A percentile compares a stretch with the other conserved stretches of the same genome.
phyloP scores from a whole-genome alignment of 495 filamentous ascomycete species.

The Penicillium longicatenatum region DNA sequence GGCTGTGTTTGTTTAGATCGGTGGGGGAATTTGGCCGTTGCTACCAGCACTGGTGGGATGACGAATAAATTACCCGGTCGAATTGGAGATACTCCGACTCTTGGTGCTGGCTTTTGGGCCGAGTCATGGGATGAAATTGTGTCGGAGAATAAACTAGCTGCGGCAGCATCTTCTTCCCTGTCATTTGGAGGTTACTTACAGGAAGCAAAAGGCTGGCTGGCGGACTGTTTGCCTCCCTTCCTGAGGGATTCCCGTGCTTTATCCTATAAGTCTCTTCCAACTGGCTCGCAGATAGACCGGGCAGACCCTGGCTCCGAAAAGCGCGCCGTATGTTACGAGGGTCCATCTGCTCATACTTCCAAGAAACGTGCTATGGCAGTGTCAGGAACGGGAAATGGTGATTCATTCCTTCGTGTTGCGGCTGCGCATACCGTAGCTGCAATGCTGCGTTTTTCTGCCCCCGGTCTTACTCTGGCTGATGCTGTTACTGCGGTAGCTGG shows the following conservation, averaged over 20 bases:
- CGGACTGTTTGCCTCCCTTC: conserved; percentile 55
- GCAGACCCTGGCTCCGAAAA: conserved; percentile 1
- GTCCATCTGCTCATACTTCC: conserved; percentile 4
- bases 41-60: conserved; percentile 84
- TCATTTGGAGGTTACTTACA: conserved; percentile 2
- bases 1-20: conserved; percentile 79
- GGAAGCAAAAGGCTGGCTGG: conserved; percentile 26
- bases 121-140: conserved; percentile 67
- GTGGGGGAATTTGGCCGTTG: conserved; percentile 71
- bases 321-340: conserved; percentile 4
- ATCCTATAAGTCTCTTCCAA: conserved; percentile 12
- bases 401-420: conserved; percentile 78
- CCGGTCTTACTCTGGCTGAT: conserved; percentile 34
- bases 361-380: conserved; percentile 60
- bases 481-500: conserved; percentile 69
- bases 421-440: conserved; percentile 73
- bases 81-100: conserved; percentile 84
- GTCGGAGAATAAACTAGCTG: not conserved
- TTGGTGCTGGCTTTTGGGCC: conserved; percentile 89
- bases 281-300: not conserved
- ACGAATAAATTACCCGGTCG: conserved; percentile 87
- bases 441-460: conserved; percentile 64
- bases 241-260: conserved; percentile 4
- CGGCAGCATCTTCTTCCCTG: not conserved
- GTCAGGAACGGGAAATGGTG: conserved; percentile 88